Evolutionary conservation across 768 basidiomycete genomes (phyloP).

Genomic region (Pleurotus salmoneostramineus): DNA sequence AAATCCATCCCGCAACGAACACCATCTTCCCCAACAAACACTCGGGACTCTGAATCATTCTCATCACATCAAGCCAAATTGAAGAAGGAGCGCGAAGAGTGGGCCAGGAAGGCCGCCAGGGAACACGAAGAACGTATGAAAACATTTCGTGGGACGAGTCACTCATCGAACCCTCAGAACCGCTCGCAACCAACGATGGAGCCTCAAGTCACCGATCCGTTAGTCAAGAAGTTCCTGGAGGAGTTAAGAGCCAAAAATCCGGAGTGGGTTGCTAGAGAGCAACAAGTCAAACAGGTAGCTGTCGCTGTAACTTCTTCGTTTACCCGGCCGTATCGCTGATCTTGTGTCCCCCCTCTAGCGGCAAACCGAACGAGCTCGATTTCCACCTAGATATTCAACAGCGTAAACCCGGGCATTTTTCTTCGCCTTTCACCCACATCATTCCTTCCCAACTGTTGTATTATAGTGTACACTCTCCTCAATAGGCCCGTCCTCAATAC

Average conservation of each 20-base stretch:
- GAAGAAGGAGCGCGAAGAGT: slow-evolving; percentile 47
- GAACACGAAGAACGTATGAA: slow-evolving; percentile 48
- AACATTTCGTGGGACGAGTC: slow-evolving; percentile 26
- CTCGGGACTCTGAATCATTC: slow-evolving; percentile 19
- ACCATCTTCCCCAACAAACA: not conserved
- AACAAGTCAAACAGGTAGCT: slow-evolving; percentile 46
- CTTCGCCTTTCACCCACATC: not conserved
- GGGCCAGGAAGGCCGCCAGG: slow-evolving; percentile 47
- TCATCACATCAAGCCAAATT: slow-evolving; percentile 37
- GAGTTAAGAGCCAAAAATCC: slow-evolving; percentile 54
- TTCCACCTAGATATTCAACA: slow-evolving; percentile 3
- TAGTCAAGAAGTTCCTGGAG: slow-evolving; percentile 52
- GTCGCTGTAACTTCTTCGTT: not conserved
- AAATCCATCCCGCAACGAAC: not conserved
- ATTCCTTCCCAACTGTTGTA: not conserved
- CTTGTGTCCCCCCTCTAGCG: not conserved
- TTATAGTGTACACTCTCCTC: not conserved
- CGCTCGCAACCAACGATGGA: slow-evolving; percentile 31
- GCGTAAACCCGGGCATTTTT: not conserved
- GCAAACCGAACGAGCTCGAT: slow-evolving; percentile 9
- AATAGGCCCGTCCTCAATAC: not conserved
- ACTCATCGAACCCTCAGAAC: not conserved
- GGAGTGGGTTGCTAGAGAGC: slow-evolving; percentile 57
- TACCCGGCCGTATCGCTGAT: not conserved
- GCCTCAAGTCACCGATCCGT: slow-evolving; percentile 30